Base-by-base conservation (phyloP, 176 grass and related monocot genomes). In the Chloris gayana region DNA sequence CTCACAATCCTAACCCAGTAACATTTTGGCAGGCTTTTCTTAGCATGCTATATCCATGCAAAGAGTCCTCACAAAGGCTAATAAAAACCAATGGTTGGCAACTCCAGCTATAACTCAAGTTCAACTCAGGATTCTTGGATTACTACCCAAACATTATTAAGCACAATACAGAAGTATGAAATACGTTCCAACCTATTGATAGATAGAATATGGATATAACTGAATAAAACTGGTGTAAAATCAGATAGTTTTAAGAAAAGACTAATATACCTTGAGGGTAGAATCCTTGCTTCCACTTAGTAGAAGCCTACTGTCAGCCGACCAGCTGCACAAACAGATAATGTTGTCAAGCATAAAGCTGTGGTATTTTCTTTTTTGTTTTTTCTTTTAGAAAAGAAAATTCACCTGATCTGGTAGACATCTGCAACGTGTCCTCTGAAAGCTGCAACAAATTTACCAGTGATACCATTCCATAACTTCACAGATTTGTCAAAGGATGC, bases 211-310 rank as follows among this genome's bases (percentile, higher is more conserved):
- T 2, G 7, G 19, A 53, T 17, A 32, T 1, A 56, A 37, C 18
- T 63, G 69, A 72, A 72, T 51, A 32, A 12, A 44, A 26, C 32
- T 60, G 29, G 33, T 31, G 9, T 24, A 25, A 69, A 19, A 79
- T 33, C 14, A 41, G 44, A 67, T 3, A 49, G 53, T 2, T 22
- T 39, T 73, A 74, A 64, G 75, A 14, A 9, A 64, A 35, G 24
- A 22, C 15, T 22, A 35, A 64, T 57, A 69, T 82, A 98, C 96
- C 96, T 98, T 98, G 31, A 98, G 77, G 25, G 96, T 98, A 12
- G 92, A 98, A 64, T 98, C 92, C 88, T 98, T 98, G 92, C 96
- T 98, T 79, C 92, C 96, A 73, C 96, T 98, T 41, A 98, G 86
- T 27, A 98, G 88, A 77, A 98, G 96, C 84, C 96, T 93, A 89